Base-by-base conservation (phyloP, 1,284 basidiomycete species). In the Apiotrichum montevideense region DNA sequence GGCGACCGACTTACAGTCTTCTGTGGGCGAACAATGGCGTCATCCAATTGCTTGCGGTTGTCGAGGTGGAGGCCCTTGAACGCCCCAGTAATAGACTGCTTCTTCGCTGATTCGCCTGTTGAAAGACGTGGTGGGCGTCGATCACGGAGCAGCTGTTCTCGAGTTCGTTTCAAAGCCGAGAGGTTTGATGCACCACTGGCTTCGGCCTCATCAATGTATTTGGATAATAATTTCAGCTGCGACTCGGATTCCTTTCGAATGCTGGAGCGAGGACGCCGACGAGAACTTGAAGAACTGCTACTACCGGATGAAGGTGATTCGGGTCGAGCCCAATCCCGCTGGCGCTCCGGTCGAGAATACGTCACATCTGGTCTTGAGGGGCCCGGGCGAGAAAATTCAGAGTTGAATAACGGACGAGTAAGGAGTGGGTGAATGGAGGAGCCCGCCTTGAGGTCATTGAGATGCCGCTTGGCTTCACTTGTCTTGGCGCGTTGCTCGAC, bases 391-490 rank as follows among this genome's bases (percentile, higher is more conserved):
- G 9, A 41, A 35, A 54, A 56, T 3, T 21, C 29, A 0, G 58
- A 54, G 2, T 11, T 0, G 9, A 56, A 59, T 21, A 56, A 40
- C 3, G 46, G 48, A 33, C 33, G 11, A 6, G 39, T 6, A 3
- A 56, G 14, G 10, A 40, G 34, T 4, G 58, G 55, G n/a, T 56
- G 55, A 2, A 55, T 21, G n/a, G 15, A 8, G 41, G 10, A 13
- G 15, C 7, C 44, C 6, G 21, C 52, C 9, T 32, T 9, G 4
- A 35, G 59, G 45, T 61, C 59, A 37, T 61, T 61, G 29, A 61
- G 34, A 13, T 55, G 52, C 10, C 42, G 33, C 3, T 33, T 52
- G 11, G 56, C 56, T 13, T 57, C 48, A 11, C 2, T 21, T 9
- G 7, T 35, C 29, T 34, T 40, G 6, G n/a, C 4, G 3, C 5